These are phyloP conservation scores for Pythium pectinolyticum DNA, from an alignment of 352 stramenopile genomes.

Conservation along the genomic window DNA sequence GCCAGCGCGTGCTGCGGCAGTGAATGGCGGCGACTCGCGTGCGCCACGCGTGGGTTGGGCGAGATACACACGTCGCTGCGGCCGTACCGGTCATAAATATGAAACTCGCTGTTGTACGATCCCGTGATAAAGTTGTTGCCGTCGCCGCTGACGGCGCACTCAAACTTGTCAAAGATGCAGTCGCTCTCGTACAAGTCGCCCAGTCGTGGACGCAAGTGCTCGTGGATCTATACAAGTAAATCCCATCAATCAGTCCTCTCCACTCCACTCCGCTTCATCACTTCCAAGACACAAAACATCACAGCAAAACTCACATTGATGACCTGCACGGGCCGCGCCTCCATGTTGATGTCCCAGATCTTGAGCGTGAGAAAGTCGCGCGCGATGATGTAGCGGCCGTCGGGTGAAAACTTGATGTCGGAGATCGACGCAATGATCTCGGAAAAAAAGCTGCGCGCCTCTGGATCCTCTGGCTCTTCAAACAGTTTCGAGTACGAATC, in stretches of 20 bases:
- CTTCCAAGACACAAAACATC: not conserved
- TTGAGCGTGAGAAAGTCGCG: conserved; percentile 96
- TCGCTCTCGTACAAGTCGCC: conserved; percentile 95
- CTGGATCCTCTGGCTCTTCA: conserved; percentile 78
- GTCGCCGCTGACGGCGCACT: conserved; percentile 90
- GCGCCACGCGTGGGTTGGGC: conserved; percentile 42
- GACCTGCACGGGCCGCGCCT: conserved; percentile 89
- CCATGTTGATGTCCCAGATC: conserved; percentile 97
- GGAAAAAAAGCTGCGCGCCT: conserved; percentile 91
- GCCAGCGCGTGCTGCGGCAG: conserved; percentile 64
- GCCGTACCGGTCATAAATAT: conserved; percentile 89
- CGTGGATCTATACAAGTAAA: conserved; percentile 72
- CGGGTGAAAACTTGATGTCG: conserved; percentile 92
- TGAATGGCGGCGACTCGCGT: conserved; percentile 59
- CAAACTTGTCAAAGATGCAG: conserved; percentile 98
- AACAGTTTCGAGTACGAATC: conserved; percentile 86
- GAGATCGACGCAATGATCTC: conserved; percentile 96
- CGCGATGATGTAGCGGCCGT: conserved; percentile 93
- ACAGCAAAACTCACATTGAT: conserved; percentile 76
- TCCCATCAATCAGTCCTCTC: not conserved
- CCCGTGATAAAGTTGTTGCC: conserved; percentile 93
- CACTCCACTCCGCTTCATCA: no score
- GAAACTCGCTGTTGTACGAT: conserved; percentile 94
- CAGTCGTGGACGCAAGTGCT: conserved; percentile 88
- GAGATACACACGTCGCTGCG: conserved; percentile 74